A percentile compares a stretch with the other conserved stretches of the same genome.
Conservation (phyloP, 495 filamentous ascomycete genomes). For the Massariosphaeria phaeospora region DNA sequence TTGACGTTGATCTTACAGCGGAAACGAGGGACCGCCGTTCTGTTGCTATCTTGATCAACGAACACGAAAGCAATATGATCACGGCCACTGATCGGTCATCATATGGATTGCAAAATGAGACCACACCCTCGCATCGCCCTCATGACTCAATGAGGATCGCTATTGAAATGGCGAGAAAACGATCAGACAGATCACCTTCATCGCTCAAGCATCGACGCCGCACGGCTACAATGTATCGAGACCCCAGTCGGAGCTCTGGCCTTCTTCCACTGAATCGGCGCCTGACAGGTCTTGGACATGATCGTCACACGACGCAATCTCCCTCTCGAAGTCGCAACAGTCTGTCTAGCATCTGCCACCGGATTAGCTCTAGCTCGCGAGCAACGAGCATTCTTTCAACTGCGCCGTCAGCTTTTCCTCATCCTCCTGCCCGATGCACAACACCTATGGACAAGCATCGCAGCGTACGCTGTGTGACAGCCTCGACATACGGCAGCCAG, state of each 20-base stretch:
- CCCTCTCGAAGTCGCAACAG: constrained; percentile 18
- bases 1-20: background rate
- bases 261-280: constrained; percentile 27
- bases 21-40: constrained; percentile 23
- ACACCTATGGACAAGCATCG: constrained; percentile 27
- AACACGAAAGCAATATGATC: constrained; percentile 33
- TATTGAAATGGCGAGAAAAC: constrained; percentile 32
- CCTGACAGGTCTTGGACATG: constrained; percentile 26
- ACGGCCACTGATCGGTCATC: constrained; percentile 30
- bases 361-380: constrained; percentile 29
- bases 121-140: constrained; percentile 31
- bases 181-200: constrained; percentile 21
- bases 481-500: constrained; percentile 26
- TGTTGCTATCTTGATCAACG: constrained; percentile 28
- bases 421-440: constrained; percentile 26
- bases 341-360: constrained; percentile 1
- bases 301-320: constrained; percentile 17
- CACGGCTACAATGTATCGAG: constrained; percentile 6
- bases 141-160: constrained; percentile 40
- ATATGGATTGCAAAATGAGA: constrained; percentile 30
- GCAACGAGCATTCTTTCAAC: constrained; percentile 36
- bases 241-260: constrained; percentile 17
- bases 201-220: constrained; percentile 28
- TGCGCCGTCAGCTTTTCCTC: constrained; percentile 32
- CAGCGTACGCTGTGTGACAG: constrained; percentile 34